Conservation (phyloP, 495 filamentous ascomycete species). For the Bacidia gigantensis region DNA sequence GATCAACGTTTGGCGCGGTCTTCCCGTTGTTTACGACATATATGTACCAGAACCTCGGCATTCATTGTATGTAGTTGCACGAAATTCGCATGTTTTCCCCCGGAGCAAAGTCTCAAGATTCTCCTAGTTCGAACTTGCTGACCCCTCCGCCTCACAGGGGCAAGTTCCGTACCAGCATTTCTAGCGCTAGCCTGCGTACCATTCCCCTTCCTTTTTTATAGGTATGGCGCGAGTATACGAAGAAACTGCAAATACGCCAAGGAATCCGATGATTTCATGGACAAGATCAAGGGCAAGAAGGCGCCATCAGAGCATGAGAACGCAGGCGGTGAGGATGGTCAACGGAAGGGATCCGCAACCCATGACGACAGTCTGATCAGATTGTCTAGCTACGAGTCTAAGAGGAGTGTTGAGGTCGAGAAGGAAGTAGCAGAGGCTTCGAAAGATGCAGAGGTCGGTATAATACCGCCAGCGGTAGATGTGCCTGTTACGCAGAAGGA, state of each 20-base stretch:
- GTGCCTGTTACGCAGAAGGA: too few species aligned
- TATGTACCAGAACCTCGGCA: constrained; percentile 9
- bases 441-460: too few species aligned
- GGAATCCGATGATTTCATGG: background rate
- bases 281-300: too few species aligned
- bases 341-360: too few species aligned
- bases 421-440: too few species aligned
- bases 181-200: constrained; percentile 3
- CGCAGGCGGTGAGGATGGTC: too few species aligned
- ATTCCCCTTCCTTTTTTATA: constrained; percentile 7
- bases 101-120: background rate
- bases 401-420: too few species aligned
- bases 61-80: too few species aligned
- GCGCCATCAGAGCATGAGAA: too few species aligned
- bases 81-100: background rate
- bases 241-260: constrained; percentile 1
- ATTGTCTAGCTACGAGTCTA: too few species aligned
- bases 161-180: constrained; percentile 2
- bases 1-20: constrained; percentile 58
- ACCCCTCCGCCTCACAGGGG: constrained; percentile 52
- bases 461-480: too few species aligned
- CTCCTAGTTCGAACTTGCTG: constrained; percentile 50
- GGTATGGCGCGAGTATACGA: constrained; percentile 3
- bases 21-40: constrained; percentile 29
- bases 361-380: too few species aligned